Percentiles rank a stretch among this genome's conserved stretches.
Evolutionary conservation across 2,329 filamentous ascomycete genomes (phyloP).

Genomic region (Hypoxylon sp.): DNA sequence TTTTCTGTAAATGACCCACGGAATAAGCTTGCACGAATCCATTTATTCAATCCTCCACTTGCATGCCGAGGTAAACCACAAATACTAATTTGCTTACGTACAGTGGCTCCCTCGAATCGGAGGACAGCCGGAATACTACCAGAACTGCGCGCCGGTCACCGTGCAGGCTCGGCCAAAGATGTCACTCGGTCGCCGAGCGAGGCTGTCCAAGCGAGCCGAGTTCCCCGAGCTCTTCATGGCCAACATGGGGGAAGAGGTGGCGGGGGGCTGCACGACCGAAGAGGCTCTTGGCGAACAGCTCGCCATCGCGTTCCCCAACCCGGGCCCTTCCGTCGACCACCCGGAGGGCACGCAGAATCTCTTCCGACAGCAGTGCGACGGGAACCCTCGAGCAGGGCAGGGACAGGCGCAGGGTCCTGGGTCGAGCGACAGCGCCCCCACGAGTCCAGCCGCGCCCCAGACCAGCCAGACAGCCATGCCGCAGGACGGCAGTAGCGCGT

Average conservation of each 20-base stretch:
- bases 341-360: slow-evolving; percentile 46
- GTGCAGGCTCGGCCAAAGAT: slow-evolving; percentile 47
- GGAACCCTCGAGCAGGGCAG: slow-evolving; percentile 39
- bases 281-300: slow-evolving; percentile 53
- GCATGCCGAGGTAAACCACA: too few relatives aligned
- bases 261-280: slow-evolving; percentile 60
- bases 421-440: neutral
- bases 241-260: slow-evolving; percentile 59
- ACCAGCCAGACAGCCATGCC: neutral
- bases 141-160: slow-evolving; percentile 74
- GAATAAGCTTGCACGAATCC: neutral
- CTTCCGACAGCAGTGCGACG: slow-evolving; percentile 44
- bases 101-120: slow-evolving; percentile 71
- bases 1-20: neutral
- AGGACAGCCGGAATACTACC: slow-evolving; percentile 78
- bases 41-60: neutral
- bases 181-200: slow-evolving; percentile 21
- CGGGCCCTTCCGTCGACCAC: slow-evolving; percentile 63
- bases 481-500: neutral
- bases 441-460: slow-evolving; percentile 1
- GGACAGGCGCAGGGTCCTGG: neutral
- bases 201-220: slow-evolving; percentile 38
- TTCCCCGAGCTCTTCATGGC: slow-evolving; percentile 75
- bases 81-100: slow-evolving; percentile 7
- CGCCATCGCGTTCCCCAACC: slow-evolving; percentile 66